Evolutionary conservation across 1,284 basidiomycete species (phyloP).

Genomic region (Fomitopsis palustris): DNA sequence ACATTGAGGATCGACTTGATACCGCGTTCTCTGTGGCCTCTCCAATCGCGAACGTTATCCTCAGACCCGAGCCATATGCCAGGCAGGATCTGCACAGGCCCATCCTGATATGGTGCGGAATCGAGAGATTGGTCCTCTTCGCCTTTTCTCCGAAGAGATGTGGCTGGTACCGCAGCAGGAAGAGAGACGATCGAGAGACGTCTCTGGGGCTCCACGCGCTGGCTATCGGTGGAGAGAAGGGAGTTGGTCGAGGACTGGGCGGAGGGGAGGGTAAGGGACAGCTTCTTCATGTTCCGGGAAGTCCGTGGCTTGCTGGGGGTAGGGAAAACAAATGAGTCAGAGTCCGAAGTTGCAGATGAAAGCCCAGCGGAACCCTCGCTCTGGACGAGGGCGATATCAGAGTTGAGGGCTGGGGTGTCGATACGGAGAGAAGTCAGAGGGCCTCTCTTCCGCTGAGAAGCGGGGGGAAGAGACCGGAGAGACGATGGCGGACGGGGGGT

Average conservation of each 20-base stretch:
- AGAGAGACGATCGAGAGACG: conserved; percentile 67
- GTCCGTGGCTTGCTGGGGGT: conserved; percentile 38
- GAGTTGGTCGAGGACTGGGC: conserved; percentile 55
- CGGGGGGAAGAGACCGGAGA: conserved; percentile 22
- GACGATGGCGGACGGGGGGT: conserved; percentile 28
- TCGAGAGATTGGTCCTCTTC: conserved; percentile 55
- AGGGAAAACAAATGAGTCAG: conserved; percentile 44
- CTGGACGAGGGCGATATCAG: conserved; percentile 45
- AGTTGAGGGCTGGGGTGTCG: conserved; percentile 44
- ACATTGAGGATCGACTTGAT: conserved; percentile 90
- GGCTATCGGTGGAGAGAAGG: conserved; percentile 30
- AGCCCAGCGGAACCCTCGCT: conserved; percentile 46
- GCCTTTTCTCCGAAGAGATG: conserved; percentile 58
- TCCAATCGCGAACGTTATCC: conserved; percentile 85
- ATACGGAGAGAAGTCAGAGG: conserved; percentile 59
- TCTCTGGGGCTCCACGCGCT: conserved; percentile 33
- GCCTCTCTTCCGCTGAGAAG: conserved; percentile 47
- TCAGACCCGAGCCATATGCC: conserved; percentile 93
- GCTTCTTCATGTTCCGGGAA: conserved; percentile 70
- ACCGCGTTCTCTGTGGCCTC: conserved; percentile 62
- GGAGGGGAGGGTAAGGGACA: conserved; percentile 65
- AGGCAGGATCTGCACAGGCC: conserved; percentile 87
- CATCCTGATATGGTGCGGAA: conserved; percentile 74
- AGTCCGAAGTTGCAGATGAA: conserved; percentile 51
- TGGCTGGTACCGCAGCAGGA: conserved; percentile 42